phyloP scores from a whole-genome alignment of 352 stramenopile species.

The Blastocystis sp. region DNA sequence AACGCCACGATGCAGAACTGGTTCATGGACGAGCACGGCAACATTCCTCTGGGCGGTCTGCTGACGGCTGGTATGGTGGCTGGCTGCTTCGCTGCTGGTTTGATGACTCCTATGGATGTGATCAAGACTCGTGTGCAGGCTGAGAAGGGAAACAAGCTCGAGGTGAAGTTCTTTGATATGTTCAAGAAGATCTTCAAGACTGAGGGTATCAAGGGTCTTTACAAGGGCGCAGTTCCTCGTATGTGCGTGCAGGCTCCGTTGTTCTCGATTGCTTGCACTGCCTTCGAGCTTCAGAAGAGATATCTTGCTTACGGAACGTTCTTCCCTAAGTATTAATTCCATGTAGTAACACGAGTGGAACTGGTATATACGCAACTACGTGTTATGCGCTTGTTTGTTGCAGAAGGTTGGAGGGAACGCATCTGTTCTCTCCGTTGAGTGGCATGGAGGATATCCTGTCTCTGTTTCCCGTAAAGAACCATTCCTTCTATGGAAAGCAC shows the following conservation, averaged over 20 bases:
- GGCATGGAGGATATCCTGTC: conserved; percentile 51
- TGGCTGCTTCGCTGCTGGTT: conserved; percentile 79
- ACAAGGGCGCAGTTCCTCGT: conserved; percentile 83
- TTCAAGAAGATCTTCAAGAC: conserved; percentile 83
- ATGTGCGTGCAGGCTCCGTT: conserved; percentile 86
- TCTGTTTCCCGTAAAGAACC: neutral
- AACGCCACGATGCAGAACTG: conserved; percentile 82
- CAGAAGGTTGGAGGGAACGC: conserved; percentile 1
- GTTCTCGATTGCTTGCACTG: conserved; percentile 84
- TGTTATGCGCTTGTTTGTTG: conserved; percentile 29
- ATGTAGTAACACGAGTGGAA: neutral
- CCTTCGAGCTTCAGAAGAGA: conserved; percentile 86
- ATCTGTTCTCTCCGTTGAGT: neutral
- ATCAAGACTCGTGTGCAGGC: conserved; percentile 88
- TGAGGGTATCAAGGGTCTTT: conserved; percentile 83
- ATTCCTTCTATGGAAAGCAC: neutral
- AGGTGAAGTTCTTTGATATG: conserved; percentile 82
- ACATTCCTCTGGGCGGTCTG: conserved; percentile 79
- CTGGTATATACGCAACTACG: neutral
- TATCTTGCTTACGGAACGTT: conserved; percentile 79
- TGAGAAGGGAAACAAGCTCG: conserved; percentile 79
- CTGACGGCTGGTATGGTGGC: conserved; percentile 80
- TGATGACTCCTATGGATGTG: conserved; percentile 82
- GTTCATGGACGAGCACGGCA: conserved; percentile 78
- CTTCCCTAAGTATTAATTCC: conserved; percentile 61